These are phyloP conservation scores for Fusarium camptoceras DNA, from an alignment of 2,329 filamentous ascomycete genomes.

Conservation along the genomic window DNA sequence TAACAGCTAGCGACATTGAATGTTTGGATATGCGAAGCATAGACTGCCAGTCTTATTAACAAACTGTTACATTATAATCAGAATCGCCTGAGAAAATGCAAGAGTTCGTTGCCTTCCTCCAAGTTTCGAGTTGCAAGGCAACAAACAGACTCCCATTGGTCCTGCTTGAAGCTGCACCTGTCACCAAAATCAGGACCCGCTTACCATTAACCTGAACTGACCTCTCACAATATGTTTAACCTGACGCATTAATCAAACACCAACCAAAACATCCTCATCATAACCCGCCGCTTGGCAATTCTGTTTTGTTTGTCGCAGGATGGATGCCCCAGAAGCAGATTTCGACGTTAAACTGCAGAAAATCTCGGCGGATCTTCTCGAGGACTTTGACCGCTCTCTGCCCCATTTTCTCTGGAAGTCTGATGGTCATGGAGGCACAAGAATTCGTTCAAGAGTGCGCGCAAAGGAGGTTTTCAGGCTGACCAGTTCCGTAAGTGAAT, in stretches of 20 bases:
- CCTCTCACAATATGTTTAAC: constrained; percentile 3
- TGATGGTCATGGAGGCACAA: constrained; percentile 56
- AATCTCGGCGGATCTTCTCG: constrained; percentile 68
- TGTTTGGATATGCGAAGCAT: neutral
- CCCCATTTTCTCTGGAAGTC: constrained; percentile 64
- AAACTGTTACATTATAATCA: neutral
- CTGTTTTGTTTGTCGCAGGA: constrained; percentile 44
- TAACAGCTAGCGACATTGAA: neutral
- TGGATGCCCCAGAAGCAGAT: constrained; percentile 72
- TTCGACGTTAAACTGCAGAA: constrained; percentile 72
- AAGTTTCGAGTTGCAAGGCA: neutral
- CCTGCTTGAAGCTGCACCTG: neutral
- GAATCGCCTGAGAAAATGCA: neutral
- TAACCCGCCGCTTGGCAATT: neutral
- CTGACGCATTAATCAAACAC: constrained; percentile 7
- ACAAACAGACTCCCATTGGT: neutral
- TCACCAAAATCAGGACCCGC: constrained; percentile 19
- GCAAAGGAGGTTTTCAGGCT: constrained; percentile 62
- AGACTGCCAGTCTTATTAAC: neutral
- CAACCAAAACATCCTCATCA: neutral
- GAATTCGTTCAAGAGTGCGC: constrained; percentile 63
- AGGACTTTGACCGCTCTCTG: constrained; percentile 67
- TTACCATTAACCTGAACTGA: constrained; percentile 26
- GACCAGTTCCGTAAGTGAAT: constrained; percentile 57
- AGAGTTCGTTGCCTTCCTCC: neutral